Percentiles rank a stretch among this genome's conserved stretches.
These are phyloP conservation scores for Prunus yedoensis DNA, from an alignment of 331 rosid species.

Conservation along the genomic window DNA sequence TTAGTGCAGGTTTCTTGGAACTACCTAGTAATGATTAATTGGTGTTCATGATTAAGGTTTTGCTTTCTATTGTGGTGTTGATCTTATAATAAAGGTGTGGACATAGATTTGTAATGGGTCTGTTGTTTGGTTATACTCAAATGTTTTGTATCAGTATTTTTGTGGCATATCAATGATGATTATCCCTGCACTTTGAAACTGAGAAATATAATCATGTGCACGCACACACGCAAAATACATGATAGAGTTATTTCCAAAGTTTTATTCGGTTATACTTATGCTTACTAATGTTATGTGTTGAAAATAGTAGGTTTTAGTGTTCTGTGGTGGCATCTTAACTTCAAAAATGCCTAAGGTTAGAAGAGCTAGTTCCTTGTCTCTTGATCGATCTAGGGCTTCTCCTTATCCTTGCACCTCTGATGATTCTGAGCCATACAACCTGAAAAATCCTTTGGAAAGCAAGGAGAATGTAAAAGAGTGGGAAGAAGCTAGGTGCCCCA, in stretches of 20 bases:
- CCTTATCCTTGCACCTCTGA: slow-evolving; percentile 54
- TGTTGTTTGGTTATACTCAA: neutral
- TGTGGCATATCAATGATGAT: neutral
- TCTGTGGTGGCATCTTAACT: slow-evolving; percentile 25
- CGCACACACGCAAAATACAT: neutral
- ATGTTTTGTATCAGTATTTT: neutral
- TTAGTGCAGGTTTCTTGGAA: neutral
- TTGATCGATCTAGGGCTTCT: slow-evolving; percentile 39
- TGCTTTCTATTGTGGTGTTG: neutral
- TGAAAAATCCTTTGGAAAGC: slow-evolving; percentile 35
- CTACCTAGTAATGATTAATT: neutral
- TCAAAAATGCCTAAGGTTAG: slow-evolving; percentile 65
- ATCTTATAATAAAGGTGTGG: neutral
- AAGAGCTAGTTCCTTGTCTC: slow-evolving; percentile 50
- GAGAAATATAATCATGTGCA: neutral
- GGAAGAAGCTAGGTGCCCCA: slow-evolving; percentile 72
- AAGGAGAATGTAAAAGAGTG: slow-evolving; percentile 50
- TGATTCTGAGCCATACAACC: slow-evolving; percentile 31
- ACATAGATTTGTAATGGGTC: neutral
- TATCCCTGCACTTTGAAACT: neutral
- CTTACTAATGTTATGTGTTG: slow-evolving; percentile 20
- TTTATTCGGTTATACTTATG: neutral
- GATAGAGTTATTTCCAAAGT: neutral
- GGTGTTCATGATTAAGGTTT: neutral
- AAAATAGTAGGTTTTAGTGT: slow-evolving; percentile 24